Evolutionary conservation across 805 yeast genomes (phyloP).

Genomic region (Starmerella lactis-condensi): DNA sequence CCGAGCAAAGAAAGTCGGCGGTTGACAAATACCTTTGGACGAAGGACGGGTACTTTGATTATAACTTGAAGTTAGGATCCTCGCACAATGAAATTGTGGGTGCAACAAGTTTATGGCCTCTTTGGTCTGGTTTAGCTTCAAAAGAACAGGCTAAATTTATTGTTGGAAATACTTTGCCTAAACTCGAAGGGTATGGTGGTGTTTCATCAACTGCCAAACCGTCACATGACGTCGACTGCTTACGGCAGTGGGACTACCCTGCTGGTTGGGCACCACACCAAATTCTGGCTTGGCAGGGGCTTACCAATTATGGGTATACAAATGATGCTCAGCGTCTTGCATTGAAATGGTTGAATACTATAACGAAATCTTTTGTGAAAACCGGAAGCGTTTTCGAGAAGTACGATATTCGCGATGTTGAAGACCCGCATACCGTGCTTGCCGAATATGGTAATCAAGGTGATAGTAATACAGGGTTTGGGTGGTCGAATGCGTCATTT

Average conservation of each 20-base stretch:
- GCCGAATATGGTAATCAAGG: slow-evolving; percentile 98
- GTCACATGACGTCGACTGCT: slow-evolving; percentile 48
- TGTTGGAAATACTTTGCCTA: slow-evolving; percentile 38
- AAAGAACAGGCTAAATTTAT: slow-evolving; percentile 48
- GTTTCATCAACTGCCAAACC: slow-evolving; percentile 63
- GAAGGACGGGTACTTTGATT: slow-evolving; percentile 66
- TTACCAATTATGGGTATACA: slow-evolving; percentile 48
- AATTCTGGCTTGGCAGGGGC: slow-evolving; percentile 80
- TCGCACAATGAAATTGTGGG: slow-evolving; percentile 51
- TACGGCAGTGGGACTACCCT: slow-evolving; percentile 94
- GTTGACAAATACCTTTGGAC: slow-evolving; percentile 66
- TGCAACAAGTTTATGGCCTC: slow-evolving; percentile 81
- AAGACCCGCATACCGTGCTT: slow-evolving; percentile 75
- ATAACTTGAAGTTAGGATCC: slow-evolving; percentile 38
- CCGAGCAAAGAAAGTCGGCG: slow-evolving; percentile 33
- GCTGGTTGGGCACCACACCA: slow-evolving; percentile 99
- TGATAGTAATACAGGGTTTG: slow-evolving; percentile 90
- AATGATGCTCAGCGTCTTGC: slow-evolving; percentile 51
- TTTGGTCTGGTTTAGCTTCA: slow-evolving; percentile 64
- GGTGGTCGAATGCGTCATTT: slow-evolving; percentile 91
- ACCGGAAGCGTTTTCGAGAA: slow-evolving; percentile 92
- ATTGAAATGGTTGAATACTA: slow-evolving; percentile 75
- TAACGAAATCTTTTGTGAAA: slow-evolving; percentile 66
- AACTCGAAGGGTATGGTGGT: slow-evolving; percentile 78
- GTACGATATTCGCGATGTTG: slow-evolving; percentile 68